These are phyloP conservation scores for Ricinus communis DNA, from an alignment of 345 rosid genomes.

Conservation along the genomic window DNA sequence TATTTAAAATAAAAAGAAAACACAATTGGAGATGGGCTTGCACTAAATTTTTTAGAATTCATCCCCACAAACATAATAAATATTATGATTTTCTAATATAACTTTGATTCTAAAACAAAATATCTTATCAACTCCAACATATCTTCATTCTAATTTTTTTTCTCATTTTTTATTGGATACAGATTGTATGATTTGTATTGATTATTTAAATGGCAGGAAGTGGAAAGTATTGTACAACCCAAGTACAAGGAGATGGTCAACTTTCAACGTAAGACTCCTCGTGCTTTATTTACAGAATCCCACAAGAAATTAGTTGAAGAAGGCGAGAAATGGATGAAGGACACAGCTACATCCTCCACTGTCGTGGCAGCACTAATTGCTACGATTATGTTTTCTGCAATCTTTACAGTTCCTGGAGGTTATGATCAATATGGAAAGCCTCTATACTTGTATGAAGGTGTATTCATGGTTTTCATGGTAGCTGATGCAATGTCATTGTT, in stretches of 20 bases:
- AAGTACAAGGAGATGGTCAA: slow-evolving; percentile 59
- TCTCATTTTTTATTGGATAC: too few species aligned
- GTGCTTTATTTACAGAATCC: slow-evolving; percentile 47
- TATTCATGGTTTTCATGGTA: slow-evolving; percentile 25
- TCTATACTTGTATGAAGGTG: slow-evolving; percentile 7
- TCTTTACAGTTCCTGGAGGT: slow-evolving; percentile 32
- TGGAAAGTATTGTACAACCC: slow-evolving; percentile 66
- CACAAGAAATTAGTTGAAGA: slow-evolving; percentile 40
- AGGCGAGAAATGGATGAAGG: slow-evolving; percentile 36
- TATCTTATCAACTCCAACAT: too few species aligned
- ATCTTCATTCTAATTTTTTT: too few species aligned
- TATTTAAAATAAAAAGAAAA: too few species aligned
- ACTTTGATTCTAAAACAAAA: too few species aligned
- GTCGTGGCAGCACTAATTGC: slow-evolving; percentile 36
- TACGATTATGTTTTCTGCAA: slow-evolving; percentile 35
- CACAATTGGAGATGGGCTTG: too few species aligned
- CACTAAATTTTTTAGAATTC: too few species aligned
- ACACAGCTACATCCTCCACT: slow-evolving; percentile 28
- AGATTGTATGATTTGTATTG: not conserved
- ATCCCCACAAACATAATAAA: too few species aligned
- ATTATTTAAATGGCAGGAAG: slow-evolving; percentile 42
- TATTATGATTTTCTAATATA: too few species aligned
- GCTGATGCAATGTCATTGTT: slow-evolving; percentile 31
- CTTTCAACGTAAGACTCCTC: slow-evolving; percentile 42
- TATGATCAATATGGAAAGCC: slow-evolving; percentile 23